Base-by-base conservation (phyloP, 805 yeast species). In the Saccharomycopsis javanensis region DNA sequence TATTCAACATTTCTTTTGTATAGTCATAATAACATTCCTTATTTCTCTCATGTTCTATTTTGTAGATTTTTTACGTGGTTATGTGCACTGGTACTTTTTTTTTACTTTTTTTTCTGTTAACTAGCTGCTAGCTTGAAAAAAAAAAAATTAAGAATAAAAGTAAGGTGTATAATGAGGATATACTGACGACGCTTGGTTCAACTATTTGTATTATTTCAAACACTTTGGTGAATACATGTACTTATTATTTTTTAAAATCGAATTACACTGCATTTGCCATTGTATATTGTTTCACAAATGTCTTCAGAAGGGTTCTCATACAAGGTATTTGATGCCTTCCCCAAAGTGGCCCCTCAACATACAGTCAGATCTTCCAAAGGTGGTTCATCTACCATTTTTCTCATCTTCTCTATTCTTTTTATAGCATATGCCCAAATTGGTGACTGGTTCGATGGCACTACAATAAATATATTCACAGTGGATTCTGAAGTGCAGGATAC, bases 371-470 rank as follows among this genome's bases (percentile, higher is more conserved):
- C 96, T 1, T 71, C 79, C 30, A 76, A 94, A 61, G 97, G 97
- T 35, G 91, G 94, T 4, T 67, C 80, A 16, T 80, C 90, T 15
- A 83, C 96, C 0, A 63, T 88, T 3, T 48, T 85, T 52, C 82
- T 90, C 15, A 74, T 78, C n/a, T 62, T 85, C 27, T 75, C 79
- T 58, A 78, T 86, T 16, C 64, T 88, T 15, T 80, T 89, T 65
- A 73, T 91, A 37, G 69, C 88, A 5, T 92, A 95, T 88, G 80
- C 88, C 13, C 95, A 91, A 67, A 71, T 90, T 30, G 96, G 97
- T 6, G 85, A 86, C 13, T 88, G 78, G 67, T 74, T 91, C 57
- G 96, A 94, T 56, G 97, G 97, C 2, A 78, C 77, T 57, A 78
- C 86, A 6, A 89, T 84, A 64, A 86, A 85, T 62, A 87, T 84